phyloP scores from a whole-genome alignment of 345 rosid species.

The Brassica nigra region DNA sequence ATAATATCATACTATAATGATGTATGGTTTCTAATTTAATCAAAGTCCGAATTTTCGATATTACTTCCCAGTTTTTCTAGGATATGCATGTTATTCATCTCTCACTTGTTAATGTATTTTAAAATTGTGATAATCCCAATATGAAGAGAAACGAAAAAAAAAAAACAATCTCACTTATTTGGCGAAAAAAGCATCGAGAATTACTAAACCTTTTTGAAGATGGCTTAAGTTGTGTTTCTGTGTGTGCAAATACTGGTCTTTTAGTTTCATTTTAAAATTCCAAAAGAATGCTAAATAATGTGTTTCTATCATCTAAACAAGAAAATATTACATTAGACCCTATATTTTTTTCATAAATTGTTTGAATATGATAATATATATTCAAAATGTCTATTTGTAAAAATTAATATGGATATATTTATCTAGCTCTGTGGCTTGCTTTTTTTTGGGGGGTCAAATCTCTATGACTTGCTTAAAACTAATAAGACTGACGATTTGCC shows the following conservation, averaged over 20 bases:
- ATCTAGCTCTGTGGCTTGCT: not conserved
- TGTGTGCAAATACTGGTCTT: not conserved
- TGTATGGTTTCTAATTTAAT: not conserved
- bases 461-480: not conserved
- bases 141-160: not conserved
- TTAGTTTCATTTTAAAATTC: not conserved
- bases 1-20: not conserved
- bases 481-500: not conserved
- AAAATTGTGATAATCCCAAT: not conserved
- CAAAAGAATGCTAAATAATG: not conserved
- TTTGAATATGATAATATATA: not conserved
- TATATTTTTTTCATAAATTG: not conserved
- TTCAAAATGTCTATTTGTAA: not conserved
- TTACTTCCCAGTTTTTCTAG: not conserved
- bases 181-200: not conserved
- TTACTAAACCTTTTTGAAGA: not conserved
- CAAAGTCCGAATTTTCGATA: not conserved
- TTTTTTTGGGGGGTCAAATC: not conserved
- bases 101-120: not conserved
- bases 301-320: not conserved
- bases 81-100: not conserved
- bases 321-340: not conserved
- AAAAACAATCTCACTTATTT: not conserved
- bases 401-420: not conserved
- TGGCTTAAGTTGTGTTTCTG: not conserved